phyloP scores from a whole-genome alignment of 176 grass and related monocot genomes.

The Raddia guianensis region DNA sequence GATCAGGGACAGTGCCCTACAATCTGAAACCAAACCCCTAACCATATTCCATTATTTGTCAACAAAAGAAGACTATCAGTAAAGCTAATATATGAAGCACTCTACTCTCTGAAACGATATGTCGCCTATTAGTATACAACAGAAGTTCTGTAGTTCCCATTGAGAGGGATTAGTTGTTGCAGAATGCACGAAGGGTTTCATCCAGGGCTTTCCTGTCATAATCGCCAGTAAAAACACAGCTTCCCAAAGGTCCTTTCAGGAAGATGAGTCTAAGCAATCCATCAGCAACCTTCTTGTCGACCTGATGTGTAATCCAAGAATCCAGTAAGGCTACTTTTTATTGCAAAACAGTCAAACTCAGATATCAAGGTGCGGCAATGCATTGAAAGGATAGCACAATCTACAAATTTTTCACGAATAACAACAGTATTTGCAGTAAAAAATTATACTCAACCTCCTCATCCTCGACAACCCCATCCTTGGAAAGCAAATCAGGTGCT shows the following conservation, averaged over 20 bases:
- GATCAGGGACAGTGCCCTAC: too few relatives aligned
- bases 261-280: conserved; percentile 92
- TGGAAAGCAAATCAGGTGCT: too few relatives aligned
- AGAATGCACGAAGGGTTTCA: conserved; percentile 84
- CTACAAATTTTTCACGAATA: background rate
- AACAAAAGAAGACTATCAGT: conserved; percentile 15
- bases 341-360: background rate
- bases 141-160: background rate
- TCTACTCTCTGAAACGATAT: conserved; percentile 23
- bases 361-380: background rate
- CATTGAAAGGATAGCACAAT: conserved; percentile 5
- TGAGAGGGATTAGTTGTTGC: conserved; percentile 52
- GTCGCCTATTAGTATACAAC: conserved; percentile 47
- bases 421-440: background rate
- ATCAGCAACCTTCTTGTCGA: conserved; percentile 99
- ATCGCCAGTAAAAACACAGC: conserved; percentile 91
- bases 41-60: conserved; percentile 34
- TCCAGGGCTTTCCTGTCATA: conserved; percentile 82
- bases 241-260: conserved; percentile 80
- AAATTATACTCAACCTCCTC: background rate
- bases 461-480: too few relatives aligned
- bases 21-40: conserved; percentile 9
- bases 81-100: conserved; percentile 10
- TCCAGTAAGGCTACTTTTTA: conserved; percentile 10
- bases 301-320: conserved; percentile 49